A percentile compares a stretch with the other conserved stretches of the same genome.
These are phyloP conservation scores for Ganoderma sinense DNA, from an alignment of 1,284 basidiomycete genomes.

Conservation along the genomic window DNA sequence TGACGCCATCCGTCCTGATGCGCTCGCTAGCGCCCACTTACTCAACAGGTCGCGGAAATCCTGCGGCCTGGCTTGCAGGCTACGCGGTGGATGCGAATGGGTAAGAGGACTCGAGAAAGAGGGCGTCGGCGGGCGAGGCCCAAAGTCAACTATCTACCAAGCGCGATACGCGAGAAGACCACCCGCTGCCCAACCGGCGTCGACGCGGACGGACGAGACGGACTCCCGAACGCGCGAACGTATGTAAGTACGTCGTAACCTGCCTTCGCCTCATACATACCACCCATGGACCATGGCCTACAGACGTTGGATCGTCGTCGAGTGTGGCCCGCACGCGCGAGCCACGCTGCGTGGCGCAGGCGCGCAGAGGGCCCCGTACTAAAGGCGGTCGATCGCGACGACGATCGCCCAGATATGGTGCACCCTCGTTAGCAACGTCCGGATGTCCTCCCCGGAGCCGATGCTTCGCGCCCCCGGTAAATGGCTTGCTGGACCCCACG, in stretches of 20 bases:
- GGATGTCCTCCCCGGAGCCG: conserved; percentile 29
- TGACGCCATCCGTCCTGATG: conserved; percentile 9
- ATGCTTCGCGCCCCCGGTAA: conserved; percentile 20
- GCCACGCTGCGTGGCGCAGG: not conserved
- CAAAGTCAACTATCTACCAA: not conserved
- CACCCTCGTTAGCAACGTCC: conserved; percentile 10
- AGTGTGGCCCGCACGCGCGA: not conserved
- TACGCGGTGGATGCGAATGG: not conserved
- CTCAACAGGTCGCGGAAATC: not conserved
- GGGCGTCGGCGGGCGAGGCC: not conserved
- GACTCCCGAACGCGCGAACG: not conserved
- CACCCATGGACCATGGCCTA: not conserved
- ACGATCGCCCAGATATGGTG: conserved; percentile 28
- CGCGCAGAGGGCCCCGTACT: not conserved
- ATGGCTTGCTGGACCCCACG: conserved; percentile 25
- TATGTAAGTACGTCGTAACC: not conserved
- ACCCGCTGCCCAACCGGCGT: too few species aligned
- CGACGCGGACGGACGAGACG: not conserved
- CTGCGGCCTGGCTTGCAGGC: not conserved
- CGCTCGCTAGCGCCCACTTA: not conserved
- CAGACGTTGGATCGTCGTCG: not conserved
- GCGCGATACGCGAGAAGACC: conserved; percentile 2
- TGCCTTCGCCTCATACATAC: not conserved
- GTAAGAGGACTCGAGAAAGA: not conserved
- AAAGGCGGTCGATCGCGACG: conserved; percentile 17